Evolutionary conservation across 805 yeast genomes (phyloP).

Genomic region (Cyberlindnera subsufficiens): DNA sequence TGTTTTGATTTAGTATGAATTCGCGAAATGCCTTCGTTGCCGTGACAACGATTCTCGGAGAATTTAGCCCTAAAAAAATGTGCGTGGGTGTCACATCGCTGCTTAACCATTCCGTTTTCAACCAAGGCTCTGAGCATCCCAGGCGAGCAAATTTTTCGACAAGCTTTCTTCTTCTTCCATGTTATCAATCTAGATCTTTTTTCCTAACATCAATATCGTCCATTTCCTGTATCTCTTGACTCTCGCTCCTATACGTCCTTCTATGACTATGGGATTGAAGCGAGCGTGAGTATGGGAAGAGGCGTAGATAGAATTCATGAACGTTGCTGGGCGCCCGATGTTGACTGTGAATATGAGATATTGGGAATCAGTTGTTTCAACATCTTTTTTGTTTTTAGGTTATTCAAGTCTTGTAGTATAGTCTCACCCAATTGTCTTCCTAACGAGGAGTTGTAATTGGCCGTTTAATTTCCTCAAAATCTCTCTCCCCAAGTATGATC

Average conservation of each 20-base stretch:
- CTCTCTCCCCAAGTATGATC: too few species aligned
- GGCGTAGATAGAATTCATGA: constrained; percentile 15
- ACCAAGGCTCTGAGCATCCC: too few species aligned
- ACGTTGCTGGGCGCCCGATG: constrained; percentile 22
- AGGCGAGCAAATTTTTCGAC: background rate
- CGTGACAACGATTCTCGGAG: too few species aligned
- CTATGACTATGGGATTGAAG: background rate
- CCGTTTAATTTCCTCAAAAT: too few species aligned
- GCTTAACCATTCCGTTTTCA: too few species aligned
- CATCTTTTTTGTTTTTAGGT: constrained; percentile 1
- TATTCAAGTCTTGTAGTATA: background rate
- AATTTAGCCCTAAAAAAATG: too few species aligned
- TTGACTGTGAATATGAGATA: constrained; percentile 15
- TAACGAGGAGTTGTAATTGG: too few species aligned
- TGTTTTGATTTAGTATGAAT: too few species aligned
- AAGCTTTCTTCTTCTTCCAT: background rate
- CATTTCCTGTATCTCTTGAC: background rate
- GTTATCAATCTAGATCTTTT: too few species aligned
- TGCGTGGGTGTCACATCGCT: too few species aligned
- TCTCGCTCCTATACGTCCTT: constrained; percentile 5
- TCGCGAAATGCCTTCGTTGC: too few species aligned
- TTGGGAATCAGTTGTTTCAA: constrained; percentile 18
- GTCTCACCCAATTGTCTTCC: too few species aligned
- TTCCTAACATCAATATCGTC: constrained; percentile 12
- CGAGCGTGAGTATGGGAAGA: constrained; percentile 7